Evolutionary conservation across 2,329 filamentous ascomycete genomes (phyloP).

Genomic region (Lachnellula suecica): DNA sequence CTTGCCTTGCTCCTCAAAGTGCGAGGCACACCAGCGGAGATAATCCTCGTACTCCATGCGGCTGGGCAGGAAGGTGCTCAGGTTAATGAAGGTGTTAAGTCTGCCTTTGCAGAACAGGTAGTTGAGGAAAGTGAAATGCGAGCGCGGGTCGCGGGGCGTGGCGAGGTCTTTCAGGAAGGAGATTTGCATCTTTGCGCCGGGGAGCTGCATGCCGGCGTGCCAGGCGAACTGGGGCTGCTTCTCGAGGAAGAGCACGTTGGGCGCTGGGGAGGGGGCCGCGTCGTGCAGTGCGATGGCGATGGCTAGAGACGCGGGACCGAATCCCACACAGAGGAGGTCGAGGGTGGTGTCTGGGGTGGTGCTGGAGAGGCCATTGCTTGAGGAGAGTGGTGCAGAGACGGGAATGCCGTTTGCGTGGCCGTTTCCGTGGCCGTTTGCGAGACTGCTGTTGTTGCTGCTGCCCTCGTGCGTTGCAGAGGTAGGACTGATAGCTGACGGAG

Average conservation of each 20-base stretch:
- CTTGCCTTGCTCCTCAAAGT: conserved; percentile 58
- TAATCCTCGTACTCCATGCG: conserved; percentile 94
- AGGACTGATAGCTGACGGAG: conserved; percentile 26
- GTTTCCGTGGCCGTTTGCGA: conserved; percentile 2
- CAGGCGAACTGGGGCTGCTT: conserved; percentile 81
- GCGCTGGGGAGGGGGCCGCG: conserved; percentile 49
- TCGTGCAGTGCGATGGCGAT: conserved; percentile 90
- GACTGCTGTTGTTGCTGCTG: too few relatives aligned
- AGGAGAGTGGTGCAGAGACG: conserved; percentile 2
- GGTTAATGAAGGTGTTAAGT: conserved; percentile 88
- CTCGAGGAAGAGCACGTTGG: conserved; percentile 85
- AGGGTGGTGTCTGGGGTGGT: conserved; percentile 57
- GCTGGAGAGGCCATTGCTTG: too few relatives aligned
- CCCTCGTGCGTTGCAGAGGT: conserved; percentile 10
- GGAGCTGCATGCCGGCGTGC: conserved; percentile 94
- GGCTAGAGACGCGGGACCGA: conserved; percentile 86
- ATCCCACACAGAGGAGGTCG: conserved; percentile 88
- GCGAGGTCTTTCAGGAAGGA: conserved; percentile 96
- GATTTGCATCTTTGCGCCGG: conserved; percentile 95
- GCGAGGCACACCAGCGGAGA: conserved; percentile 84
- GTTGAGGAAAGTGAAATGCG: conserved; percentile 93
- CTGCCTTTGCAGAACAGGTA: conserved; percentile 81
- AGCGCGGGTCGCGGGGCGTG: conserved; percentile 81
- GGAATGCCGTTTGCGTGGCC: neutral
- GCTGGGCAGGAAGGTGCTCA: conserved; percentile 83